Percentiles rank a stretch among this genome's conserved stretches.
Conservation (phyloP, 2,329 filamentous ascomycete genomes). For the Neonectria neomacrospora region DNA sequence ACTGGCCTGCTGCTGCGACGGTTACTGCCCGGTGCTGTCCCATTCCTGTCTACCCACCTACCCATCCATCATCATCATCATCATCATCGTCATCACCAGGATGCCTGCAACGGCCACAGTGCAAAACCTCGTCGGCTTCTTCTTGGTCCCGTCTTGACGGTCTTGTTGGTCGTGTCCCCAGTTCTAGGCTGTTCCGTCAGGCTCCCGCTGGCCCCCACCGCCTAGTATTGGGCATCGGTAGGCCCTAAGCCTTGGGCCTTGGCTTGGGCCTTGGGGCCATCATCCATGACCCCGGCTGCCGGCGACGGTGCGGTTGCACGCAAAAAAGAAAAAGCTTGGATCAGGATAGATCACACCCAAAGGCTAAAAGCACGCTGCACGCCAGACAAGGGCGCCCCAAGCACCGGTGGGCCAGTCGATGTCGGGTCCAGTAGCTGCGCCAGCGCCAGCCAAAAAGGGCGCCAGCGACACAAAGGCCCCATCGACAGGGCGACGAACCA, state of each 20-base stretch:
- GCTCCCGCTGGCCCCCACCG: slow-evolving; percentile 30
- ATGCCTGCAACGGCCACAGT: slow-evolving; percentile 14
- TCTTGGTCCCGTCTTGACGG: background rate
- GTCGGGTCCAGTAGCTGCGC: slow-evolving; percentile 32
- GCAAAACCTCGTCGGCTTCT: slow-evolving; percentile 12
- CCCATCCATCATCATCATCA: slow-evolving; percentile 1
- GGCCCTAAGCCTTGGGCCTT: slow-evolving; percentile 34
- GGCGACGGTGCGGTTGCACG: slow-evolving; percentile 7
- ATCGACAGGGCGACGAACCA: slow-evolving; percentile 38
- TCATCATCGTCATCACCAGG: slow-evolving; percentile 9
- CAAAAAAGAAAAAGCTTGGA: slow-evolving; percentile 14
- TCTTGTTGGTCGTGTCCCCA: slow-evolving; percentile 13
- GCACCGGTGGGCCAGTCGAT: slow-evolving; percentile 31
- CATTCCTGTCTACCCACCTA: slow-evolving; percentile 1
- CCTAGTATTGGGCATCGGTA: slow-evolving; percentile 35
- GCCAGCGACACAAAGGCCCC: slow-evolving; percentile 37
- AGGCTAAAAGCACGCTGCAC: background rate
- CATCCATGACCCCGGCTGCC: slow-evolving; percentile 10
- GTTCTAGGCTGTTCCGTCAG: slow-evolving; percentile 38
- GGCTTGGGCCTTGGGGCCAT: background rate
- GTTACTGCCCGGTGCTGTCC: slow-evolving; percentile 5
- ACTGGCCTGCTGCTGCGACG: slow-evolving; percentile 18
- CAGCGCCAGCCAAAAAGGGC: slow-evolving; percentile 39
- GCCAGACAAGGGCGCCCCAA: slow-evolving; percentile 14
- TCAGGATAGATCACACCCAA: slow-evolving; percentile 1